Evolutionary conservation across 345 rosid genomes (phyloP).

Genomic region (Euphorbia peplus): DNA sequence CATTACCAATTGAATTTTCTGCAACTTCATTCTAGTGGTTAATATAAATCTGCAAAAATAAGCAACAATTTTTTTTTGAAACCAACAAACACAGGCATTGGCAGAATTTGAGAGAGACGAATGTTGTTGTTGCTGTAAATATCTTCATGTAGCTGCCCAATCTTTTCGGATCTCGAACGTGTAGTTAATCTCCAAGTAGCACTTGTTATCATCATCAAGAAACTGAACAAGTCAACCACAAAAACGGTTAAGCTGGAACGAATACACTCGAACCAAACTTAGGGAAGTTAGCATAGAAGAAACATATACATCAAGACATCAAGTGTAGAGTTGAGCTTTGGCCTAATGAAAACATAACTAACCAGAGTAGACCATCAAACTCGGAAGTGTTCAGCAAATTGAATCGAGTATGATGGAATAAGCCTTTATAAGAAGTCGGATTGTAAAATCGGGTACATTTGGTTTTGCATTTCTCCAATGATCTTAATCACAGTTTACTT

Average conservation of each 20-base stretch:
- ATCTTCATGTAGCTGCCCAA: conserved; percentile 45
- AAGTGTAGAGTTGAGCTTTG: conserved; percentile 8
- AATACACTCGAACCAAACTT: not conserved
- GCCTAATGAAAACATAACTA: not conserved
- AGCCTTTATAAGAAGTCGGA: not conserved
- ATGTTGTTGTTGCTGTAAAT: not conserved
- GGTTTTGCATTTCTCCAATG: not conserved
- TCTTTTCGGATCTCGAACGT: conserved; percentile 69
- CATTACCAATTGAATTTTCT: conserved; percentile 11
- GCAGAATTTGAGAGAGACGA: conserved; percentile 1
- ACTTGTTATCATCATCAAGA: conserved; percentile 66
- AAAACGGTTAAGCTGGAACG: conserved; percentile 1
- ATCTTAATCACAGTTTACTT: not conserved
- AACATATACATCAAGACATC: not conserved
- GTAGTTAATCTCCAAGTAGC: conserved; percentile 77
- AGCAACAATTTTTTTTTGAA: not conserved
- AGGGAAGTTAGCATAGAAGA: too few relatives aligned
- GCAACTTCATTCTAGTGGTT: conserved; percentile 1
- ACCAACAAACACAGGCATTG: conserved; percentile 5
- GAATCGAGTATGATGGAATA: not conserved
- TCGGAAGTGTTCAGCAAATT: not conserved
- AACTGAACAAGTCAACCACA: conserved; percentile 40
- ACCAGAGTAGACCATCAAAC: not conserved
- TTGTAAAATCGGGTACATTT: not conserved
- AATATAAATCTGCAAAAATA: conserved; percentile 5